These are phyloP conservation scores for Debaryomycetaceae sp. DNA, from an alignment of 1,139 yeast genomes.

Conservation along the genomic window DNA sequence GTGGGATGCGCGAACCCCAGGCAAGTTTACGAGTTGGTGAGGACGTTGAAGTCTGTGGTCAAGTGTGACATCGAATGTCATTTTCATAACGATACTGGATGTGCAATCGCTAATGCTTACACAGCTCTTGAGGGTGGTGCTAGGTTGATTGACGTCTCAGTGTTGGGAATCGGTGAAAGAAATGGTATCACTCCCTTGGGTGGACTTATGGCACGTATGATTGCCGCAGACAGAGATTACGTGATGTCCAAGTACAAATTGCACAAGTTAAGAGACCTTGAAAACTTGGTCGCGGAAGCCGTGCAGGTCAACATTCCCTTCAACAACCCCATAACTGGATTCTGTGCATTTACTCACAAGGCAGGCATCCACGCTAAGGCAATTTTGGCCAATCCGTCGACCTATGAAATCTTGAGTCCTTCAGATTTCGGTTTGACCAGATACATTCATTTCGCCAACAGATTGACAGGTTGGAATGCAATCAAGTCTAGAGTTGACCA, in stretches of 20 bases:
- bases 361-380: constrained; percentile 64
- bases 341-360: constrained; percentile 61
- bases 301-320: constrained; percentile 58
- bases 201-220: constrained; percentile 63
- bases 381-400: constrained; percentile 56
- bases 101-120: constrained; percentile 61
- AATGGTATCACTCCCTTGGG: constrained; percentile 60
- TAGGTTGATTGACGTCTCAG: constrained; percentile 53
- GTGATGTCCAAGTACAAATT: constrained; percentile 55
- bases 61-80: constrained; percentile 58
- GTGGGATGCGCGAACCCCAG: constrained; percentile 62
- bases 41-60: constrained; percentile 55
- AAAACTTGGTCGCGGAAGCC: constrained; percentile 55
- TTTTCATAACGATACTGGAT: constrained; percentile 61
- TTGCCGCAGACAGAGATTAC: constrained; percentile 56
- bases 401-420: constrained; percentile 57
- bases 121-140: constrained; percentile 64
- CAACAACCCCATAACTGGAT: constrained; percentile 60
- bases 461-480: constrained; percentile 57
- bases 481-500: constrained; percentile 48
- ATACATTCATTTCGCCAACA: constrained; percentile 56
- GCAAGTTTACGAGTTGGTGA: constrained; percentile 56
- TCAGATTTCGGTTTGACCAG: constrained; percentile 55
- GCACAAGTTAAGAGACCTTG: constrained; percentile 53
- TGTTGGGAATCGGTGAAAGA: constrained; percentile 59